Evolutionary conservation across 2,329 filamentous ascomycete species (phyloP), one percentile per base, ranked within the genome.

Genomic region (Polytolypa hystricis): DNA sequence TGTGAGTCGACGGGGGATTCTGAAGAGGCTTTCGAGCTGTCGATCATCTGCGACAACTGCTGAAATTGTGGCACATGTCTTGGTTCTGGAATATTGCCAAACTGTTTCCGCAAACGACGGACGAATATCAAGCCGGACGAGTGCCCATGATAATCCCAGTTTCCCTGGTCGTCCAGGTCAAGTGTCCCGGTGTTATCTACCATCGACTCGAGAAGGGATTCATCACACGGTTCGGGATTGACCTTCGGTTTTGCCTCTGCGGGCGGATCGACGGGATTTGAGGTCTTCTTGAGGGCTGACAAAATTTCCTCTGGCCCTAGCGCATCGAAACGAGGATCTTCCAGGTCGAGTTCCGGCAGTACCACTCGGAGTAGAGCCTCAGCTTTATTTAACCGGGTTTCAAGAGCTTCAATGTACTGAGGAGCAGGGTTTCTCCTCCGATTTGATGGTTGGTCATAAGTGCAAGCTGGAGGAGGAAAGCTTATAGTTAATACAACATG

Each of bases 401-500:
- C 87, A 33, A 95, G 68, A 3, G 84, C 84, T 61, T 94, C 87
- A 47, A 94, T 84, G 56, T 94, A 93, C 61, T 93, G 85, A 12
- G 87, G 86, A 17, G 84, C 84, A 15, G 87, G 86, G 56, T 94
- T 94, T 50, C 87, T 78, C 47, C 86, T 75, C 47, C 87, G 75
- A 57, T 94, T 94, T 16, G 86, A 94, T 9, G 87, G 87, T 57
- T 94, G 91, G 54, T 94, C 86, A 61, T 94, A 94, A 18, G 86
- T 93, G 59, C 87, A 95, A 56, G 93, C 86, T 94, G 42, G 14
- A 34, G 19, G 16, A 26, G 14, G 4, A 29, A 27, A 20, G 16
- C 11, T 25, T 12, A 14, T 14, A 23, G 19, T 6, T 19, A 26
- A 37, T 19, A 25, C n/a, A n/a, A n/a, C 21, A 7, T 7, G n/a